Base-by-base conservation (phyloP, 345 rosid genomes). In the Ricinus communis region DNA sequence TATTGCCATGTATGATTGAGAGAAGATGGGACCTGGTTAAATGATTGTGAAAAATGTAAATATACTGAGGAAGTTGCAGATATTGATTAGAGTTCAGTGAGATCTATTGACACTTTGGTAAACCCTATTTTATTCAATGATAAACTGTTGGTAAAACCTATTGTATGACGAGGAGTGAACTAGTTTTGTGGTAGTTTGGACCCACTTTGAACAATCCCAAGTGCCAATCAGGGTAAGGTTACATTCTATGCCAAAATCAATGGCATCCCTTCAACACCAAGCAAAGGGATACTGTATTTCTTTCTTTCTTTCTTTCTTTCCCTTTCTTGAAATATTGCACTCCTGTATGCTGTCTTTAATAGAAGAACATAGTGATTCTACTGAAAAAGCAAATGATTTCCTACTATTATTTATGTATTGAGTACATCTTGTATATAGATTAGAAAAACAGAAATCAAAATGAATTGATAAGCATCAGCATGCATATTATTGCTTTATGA, bases 231-330 rank as follows among this genome's bases (percentile, higher is more conserved):
- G 18, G 50, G 72, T 21, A 21, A 51, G 43, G 49, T 0, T 30
- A 43, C 33, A 51, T 28, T 56, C 6, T 63, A 65, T 66, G 8
- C 19, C 59, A 14, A 36, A n/a, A 21, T 67, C 58, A 52, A 31
- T 74, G 9, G 59, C 68, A 65, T 72, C 52, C 77, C 85, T 81
- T 81, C 0, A 8, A 19, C n/a, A 41, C 49, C 4, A 84, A 72
- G 80, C 78, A 79, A 81, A 30, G 73, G 6, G 68, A 40, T 40
- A 14, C 8, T 43, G 45, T n/a, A 30, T 24, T 52, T 10, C 60
- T 22, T 36, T 43, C 53, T 50, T 7, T 21, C 21, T 16, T 58
- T 54, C 11, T 38, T n/a, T n/a, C n/a, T n/a, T n/a, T n/a, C n/a
- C n/a, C n/a, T n/a, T n/a, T n/a, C n/a, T n/a, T n/a, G n/a, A n/a